Evolutionary conservation across 208 protist genomes (phyloP).

Genomic region (Leishmania lainsoni): DNA sequence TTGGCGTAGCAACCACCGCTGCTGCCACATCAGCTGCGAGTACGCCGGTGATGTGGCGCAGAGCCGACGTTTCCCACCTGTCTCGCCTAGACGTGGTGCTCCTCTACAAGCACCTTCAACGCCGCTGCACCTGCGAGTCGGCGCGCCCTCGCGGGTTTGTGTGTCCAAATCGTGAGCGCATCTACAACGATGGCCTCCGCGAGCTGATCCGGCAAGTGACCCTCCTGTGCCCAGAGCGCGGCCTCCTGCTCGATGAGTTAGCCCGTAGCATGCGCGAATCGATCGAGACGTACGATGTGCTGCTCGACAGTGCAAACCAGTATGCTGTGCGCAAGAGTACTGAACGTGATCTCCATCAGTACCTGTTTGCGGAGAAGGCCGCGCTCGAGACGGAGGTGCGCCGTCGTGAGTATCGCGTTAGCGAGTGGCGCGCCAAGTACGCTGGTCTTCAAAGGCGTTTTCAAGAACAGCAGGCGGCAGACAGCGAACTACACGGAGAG

Average conservation of each 20-base stretch:
- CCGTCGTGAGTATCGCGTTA: conserved; percentile 84
- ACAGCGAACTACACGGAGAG: conserved; percentile 75
- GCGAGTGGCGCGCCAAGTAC: conserved; percentile 83
- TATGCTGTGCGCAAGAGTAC: conserved; percentile 90
- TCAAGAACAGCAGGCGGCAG: conserved; percentile 75
- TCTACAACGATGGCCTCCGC: conserved; percentile 76
- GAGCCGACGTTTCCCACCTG: conserved; percentile 49
- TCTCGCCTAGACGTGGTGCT: conserved; percentile 72
- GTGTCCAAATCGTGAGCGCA: conserved; percentile 73
- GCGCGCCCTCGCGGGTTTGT: conserved; percentile 67
- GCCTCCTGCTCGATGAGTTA: conserved; percentile 76
- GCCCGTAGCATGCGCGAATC: conserved; percentile 61
- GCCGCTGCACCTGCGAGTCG: conserved; percentile 57
- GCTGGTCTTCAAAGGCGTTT: conserved; percentile 81
- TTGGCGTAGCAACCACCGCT: background rate
- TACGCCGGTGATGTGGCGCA: conserved; percentile 13
- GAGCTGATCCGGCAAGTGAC: conserved; percentile 90
- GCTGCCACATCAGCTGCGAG: background rate
- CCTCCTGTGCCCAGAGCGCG: conserved; percentile 85
- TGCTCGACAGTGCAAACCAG: conserved; percentile 85
- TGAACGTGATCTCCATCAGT: conserved; percentile 72
- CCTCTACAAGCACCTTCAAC: conserved; percentile 76
- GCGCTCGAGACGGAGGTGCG: conserved; percentile 84
- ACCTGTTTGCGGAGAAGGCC: conserved; percentile 68
- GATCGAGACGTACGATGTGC: conserved; percentile 81